Percentiles rank a stretch among this genome's conserved stretches.
phyloP scores from a whole-genome alignment of 108 stramenopile genomes.

The Skeletonema costatum region DNA sequence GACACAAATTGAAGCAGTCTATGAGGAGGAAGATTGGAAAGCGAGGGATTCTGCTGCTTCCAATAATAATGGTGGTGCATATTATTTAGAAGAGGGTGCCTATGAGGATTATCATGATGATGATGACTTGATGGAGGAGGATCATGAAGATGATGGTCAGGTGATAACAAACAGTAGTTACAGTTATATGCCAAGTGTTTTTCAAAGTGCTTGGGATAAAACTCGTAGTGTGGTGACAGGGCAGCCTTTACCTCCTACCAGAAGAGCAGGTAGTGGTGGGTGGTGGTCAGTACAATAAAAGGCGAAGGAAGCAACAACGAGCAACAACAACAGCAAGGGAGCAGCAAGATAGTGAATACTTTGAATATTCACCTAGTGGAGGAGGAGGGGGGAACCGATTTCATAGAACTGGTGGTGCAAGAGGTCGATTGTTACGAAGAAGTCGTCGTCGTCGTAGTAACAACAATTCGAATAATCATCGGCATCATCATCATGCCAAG shows the following conservation, averaged over 20 bases:
- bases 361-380: no score
- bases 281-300: no score
- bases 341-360: no score
- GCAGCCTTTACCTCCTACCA: not conserved
- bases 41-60: not conserved
- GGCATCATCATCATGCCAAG: not conserved
- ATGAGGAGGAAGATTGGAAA: constrained; percentile 63
- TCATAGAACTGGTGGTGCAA: not conserved
- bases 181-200: not conserved
- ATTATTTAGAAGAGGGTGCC: no score
- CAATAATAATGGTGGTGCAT: not conserved
- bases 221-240: not conserved
- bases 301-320: no score
- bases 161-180: no score
- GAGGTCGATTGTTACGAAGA: no score
- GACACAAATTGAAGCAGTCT: constrained; percentile 64
- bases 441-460: not conserved
- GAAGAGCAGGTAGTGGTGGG: no score
- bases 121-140: no score
- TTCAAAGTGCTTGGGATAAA: not conserved
- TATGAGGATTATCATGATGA: no score
- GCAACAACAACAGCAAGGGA: no score
- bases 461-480: not conserved
- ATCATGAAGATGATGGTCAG: no score
- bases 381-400: not conserved